Evolutionary conservation across 1,284 basidiomycete genomes (phyloP).

Genomic region (Mycosarcoma mackinlayi): DNA sequence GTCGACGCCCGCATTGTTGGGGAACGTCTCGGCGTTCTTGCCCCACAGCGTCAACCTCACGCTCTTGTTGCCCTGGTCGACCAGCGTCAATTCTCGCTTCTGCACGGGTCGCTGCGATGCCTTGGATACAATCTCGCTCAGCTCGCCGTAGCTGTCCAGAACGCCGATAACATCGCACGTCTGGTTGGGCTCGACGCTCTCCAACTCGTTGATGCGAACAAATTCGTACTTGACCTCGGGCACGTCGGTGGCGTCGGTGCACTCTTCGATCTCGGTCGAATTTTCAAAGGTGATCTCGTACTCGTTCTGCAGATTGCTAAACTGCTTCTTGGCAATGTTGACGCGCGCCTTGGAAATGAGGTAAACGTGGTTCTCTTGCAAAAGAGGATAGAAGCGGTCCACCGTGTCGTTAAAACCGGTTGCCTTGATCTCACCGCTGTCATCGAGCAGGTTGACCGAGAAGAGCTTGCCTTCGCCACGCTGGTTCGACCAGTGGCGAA

Average conservation of each 20-base stretch:
- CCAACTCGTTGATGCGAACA: constrained; percentile 62
- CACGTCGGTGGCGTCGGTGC: constrained; percentile 63
- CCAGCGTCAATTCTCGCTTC: constrained; percentile 73
- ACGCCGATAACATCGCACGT: constrained; percentile 65
- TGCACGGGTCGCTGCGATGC: constrained; percentile 65
- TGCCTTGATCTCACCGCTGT: constrained; percentile 73
- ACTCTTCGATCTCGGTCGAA: constrained; percentile 65
- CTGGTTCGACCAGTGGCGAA: constrained; percentile 88
- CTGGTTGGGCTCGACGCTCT: constrained; percentile 68
- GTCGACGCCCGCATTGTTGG: constrained; percentile 56
- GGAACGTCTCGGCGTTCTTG: constrained; percentile 87
- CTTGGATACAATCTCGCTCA: constrained; percentile 64
- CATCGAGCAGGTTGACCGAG: constrained; percentile 91
- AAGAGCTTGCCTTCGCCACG: constrained; percentile 96
- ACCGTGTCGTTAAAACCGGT: constrained; percentile 92
- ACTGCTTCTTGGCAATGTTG: constrained; percentile 97
- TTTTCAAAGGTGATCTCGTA: constrained; percentile 93
- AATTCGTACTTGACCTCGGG: constrained; percentile 68
- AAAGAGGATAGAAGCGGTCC: constrained; percentile 82
- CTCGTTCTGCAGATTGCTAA: constrained; percentile 88
- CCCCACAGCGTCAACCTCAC: constrained; percentile 95
- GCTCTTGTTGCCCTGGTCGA: constrained; percentile 83
- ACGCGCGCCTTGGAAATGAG: constrained; percentile 89
- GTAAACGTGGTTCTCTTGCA: constrained; percentile 94
- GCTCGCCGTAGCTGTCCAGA: constrained; percentile 62